Base-by-base conservation (phyloP, 495 filamentous ascomycete species). In the Penicillium nucicola region DNA sequence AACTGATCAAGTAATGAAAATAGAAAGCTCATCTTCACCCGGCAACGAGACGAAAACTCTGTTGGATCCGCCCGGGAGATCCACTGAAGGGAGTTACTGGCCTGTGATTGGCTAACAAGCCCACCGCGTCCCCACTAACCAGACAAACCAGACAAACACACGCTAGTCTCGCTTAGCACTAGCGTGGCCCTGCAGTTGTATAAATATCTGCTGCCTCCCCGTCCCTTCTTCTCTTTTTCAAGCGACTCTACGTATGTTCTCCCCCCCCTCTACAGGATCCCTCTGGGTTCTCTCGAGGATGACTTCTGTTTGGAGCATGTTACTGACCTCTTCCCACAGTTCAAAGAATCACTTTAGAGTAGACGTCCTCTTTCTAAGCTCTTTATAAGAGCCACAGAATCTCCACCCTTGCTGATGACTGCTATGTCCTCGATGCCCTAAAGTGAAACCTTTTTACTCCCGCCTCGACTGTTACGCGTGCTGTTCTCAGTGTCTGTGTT, bases 301-400 rank as follows among this genome's bases (percentile, higher is more conserved):
- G 23, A 14, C n/a, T 9, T 11, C 22, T 19, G 34, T 9, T 43
- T 6, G 4, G 13, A 50, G 31, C 31, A 42, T 58, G n/a, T 41
- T 61, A 37, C 68, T 69, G 63, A 75, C 61, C 60, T 60, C 34
- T 47, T 51, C 23, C 64, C 41, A 65, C 76, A 81, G 78, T 81
- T 84, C 81, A 84, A 84, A 88, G 85, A 87, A 89, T 89, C 86
- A 88, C 86, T 89, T 89, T 89, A 88, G 85, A 89, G 86, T 88
- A 84, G 75, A 87, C 79, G 84, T 87, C 82, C 79, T 70, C 61
- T 77, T 79, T 82, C 82, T 88, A 81, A 83, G 79, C 84, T 86
- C 76, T 84, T 81, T 80, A 88, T 80, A 85, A 75, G 73, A 85
- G 84, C 84, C 77, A 83, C 83, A 85, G 79, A 83, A 79, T 81